Percentiles rank a stretch among this genome's conserved stretches.
Conservation (phyloP, 2,329 filamentous ascomycete genomes). For the Colletotrichum sp. region DNA sequence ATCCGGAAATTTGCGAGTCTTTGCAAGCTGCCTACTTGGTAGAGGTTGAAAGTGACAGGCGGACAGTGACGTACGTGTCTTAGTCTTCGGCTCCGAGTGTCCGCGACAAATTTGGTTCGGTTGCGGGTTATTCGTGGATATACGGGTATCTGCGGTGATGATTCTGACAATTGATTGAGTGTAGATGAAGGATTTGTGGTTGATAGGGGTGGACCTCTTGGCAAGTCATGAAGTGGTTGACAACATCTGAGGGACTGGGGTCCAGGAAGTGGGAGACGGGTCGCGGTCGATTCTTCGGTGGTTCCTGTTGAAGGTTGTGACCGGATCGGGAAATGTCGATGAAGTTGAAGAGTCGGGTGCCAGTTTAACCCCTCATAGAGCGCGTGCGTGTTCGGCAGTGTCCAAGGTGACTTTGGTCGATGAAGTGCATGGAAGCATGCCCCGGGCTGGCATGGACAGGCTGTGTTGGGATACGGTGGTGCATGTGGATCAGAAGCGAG, state of each 20-base stretch:
- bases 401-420: neutral
- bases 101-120: neutral
- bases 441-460: slow-evolving; percentile 9
- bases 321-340: neutral
- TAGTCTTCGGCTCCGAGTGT: neutral
- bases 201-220: neutral
- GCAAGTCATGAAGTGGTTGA: slow-evolving; percentile 3
- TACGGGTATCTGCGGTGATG: neutral
- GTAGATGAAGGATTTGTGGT: neutral
- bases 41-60: neutral
- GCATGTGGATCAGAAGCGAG: neutral
- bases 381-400: neutral
- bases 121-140: neutral
- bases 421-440: slow-evolving; percentile 5
- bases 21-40: neutral
- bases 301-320: neutral
- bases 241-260: neutral
- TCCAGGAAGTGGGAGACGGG: neutral
- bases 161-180: neutral
- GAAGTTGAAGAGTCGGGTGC: neutral
- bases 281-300: neutral
- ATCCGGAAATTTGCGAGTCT: neutral
- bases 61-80: neutral
- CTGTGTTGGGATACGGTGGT: neutral
- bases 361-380: neutral